Evolutionary conservation across 2,329 filamentous ascomycete genomes (phyloP), one percentile per base, ranked within the genome.

Genomic region (Epichloe elymi): DNA sequence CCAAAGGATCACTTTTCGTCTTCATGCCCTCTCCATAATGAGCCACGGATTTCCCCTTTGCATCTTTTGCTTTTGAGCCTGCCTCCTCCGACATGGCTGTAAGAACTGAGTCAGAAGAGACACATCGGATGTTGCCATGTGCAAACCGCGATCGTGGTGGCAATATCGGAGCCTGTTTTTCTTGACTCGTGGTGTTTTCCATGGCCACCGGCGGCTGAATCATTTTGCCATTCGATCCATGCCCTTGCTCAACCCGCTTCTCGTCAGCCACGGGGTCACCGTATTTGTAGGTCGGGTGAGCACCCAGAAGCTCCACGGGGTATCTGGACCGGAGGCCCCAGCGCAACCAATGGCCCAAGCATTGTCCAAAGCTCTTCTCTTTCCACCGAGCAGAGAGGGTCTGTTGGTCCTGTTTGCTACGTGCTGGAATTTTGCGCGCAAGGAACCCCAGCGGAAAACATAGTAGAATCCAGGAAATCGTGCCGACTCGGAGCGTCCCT

Each of bases 401-500:
- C 14, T 54, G 46, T 15, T 40, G 49, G 35, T 56, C 56, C n/a
- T 46, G 49, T 4, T 35, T 12, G 40, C 38, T 35, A 17, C 57
- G 51, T 15, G 52, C 40, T 3, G 53, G 56, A 7, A 48, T 50
- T 23, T 48, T 47, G 17, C 57, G 50, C 4, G 51, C 56, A 41
- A 58, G 52, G 41, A 55, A 56, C 19, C 57, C 38, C 26, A 45
- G 37, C 12, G 50, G 50, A 4, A 44, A 37, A 23, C 46, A 52
- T n/a, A 52, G 50, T 37, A 59, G 23, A 30, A 61, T 60, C 63
- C 64, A 66, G 53, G 51, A 59, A 20, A 63, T 33, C 20, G 63
- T 65, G 20, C 62, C 62, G 15, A 64, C 55, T 15, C 62, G 57
- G 14, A 65, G 54, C 7, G 63, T 54, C 43, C 48, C 48, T 52